A percentile compares a stretch with the other conserved stretches of the same genome.
Conservation (phyloP, 2,329 filamentous ascomycete species). For the Fusarium gaditjirri region DNA sequence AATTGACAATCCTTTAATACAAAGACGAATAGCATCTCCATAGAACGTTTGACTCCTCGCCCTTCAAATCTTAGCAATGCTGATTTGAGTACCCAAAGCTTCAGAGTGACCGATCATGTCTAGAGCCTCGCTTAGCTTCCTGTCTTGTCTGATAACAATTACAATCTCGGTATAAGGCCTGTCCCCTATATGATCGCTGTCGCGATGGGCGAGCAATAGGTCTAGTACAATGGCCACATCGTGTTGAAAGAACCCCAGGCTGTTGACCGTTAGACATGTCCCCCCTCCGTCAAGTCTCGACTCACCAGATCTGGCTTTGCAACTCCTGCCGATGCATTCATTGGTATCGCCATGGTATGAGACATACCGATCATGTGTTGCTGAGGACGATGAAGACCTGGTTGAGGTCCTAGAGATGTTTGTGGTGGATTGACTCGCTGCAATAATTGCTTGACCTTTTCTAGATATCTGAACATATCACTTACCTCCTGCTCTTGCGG, state of each 20-base stretch:
- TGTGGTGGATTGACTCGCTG: background rate
- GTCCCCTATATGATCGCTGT: background rate
- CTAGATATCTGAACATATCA: background rate
- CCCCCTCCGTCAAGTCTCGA: background rate
- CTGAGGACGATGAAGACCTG: background rate
- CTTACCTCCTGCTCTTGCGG: background rate
- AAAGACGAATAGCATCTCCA: background rate
- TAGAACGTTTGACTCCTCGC: background rate
- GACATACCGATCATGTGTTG: background rate
- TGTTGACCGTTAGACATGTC: background rate
- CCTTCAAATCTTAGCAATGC: background rate
- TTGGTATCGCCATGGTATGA: background rate
- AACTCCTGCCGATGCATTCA: background rate
- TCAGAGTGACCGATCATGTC: background rate
- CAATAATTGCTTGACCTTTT: background rate
- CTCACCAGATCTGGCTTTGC: background rate
- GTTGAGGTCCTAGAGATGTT: background rate
- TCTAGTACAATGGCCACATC: background rate
- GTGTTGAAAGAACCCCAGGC: background rate
- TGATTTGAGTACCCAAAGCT: background rate
- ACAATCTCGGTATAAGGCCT: background rate
- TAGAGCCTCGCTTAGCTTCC: too few relatives aligned
- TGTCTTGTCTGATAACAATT: background rate
- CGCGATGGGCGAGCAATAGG: background rate
- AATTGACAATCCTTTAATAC: background rate